Evolutionary conservation across 2,329 filamentous ascomycete species (phyloP), one percentile per base, ranked within the genome.

Genomic region (Neonectria coccinea): DNA sequence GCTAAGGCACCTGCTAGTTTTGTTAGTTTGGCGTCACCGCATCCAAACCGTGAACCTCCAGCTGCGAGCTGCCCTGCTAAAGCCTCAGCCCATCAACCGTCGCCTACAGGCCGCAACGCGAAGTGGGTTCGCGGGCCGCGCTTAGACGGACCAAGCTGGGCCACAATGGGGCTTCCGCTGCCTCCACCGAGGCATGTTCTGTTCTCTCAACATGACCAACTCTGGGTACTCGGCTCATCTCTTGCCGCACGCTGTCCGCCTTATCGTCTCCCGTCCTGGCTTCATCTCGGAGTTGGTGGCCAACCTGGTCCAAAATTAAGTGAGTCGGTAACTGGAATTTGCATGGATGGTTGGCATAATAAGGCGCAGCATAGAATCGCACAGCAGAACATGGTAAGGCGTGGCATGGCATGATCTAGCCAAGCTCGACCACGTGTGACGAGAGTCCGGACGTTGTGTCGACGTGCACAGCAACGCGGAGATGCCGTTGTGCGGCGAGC

Each of bases 361-460:
- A 56, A 48, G 51, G 57, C 64, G 57, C 65, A 42, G 48, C 33
- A 44, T 27, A 8, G 50, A 25, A 72, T 67, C 57, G 56, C 66
- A 70, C 64, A 62, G 62, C 62, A 71, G 53, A 58, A 33, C 48
- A 31, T 42, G 51, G 56, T 36, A 67, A 20, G 64, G 53, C 67
- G 59, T 59, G 59, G 54, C 59, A 64, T 66, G 58, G 62, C 61
- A 69, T 39, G 59, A 59, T 47, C 67, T 56, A 55, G 63, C 59
- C 67, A 68, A 67, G 44, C 44, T 63, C 61, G 58, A 62, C 65
- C 61, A 64, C 65, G 71, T 72, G 69, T 70, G 66, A 70, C 66
- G 60, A 45, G 56, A 56, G 39, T 58, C 63, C 57, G 50, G 44
- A 48, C 59, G 54, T 56, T 59, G 71, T 69, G 68, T 72, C 55